Base-by-base conservation (phyloP, 106 monocot species). In the Apostasia shenzhenica region DNA sequence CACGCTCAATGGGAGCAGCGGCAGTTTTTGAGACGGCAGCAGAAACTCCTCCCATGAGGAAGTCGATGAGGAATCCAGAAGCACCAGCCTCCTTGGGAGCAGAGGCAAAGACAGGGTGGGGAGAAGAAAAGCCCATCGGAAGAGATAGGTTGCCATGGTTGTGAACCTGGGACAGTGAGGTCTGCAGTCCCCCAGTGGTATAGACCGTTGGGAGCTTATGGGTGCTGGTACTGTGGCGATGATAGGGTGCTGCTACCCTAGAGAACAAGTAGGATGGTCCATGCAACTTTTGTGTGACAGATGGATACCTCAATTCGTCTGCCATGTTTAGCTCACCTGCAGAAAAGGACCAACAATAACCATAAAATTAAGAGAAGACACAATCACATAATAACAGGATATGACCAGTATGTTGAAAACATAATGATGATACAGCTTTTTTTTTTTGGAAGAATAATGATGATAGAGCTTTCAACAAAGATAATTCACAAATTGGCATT, bases 1-100 rank as follows among this genome's bases (percentile, higher is more conserved):
- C 81, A 6, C 76, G 40, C 61, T 81, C 81, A 72, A 81, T 76
- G 5, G 81, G 81, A 72, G 81, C 81, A 72, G 81, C 81, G 6
- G 67, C 81, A 10, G 81, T 72, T 57, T 76, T 81, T 0, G 81
- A 81, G 26, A 81, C 58, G 41, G 81, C 81, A 61, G 76, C 75
- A 75, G 81, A 72, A 56, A 81, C 76, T 54, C 76, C 75, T 51
- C 75, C 74, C 75, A 80, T 80, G n/a, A 80, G 53, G 13, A 80
- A 75, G 71, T 80, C 75, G 2, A 67, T 72, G 4, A 76, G 8
- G 55, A 81, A 76, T 2, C 62, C 59, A 59, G 70, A 14, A 70
- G 14, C 12, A 10, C 80, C 76, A 44, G 70, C 60, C 72, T 76
- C 81, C 37, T 65, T 14, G 9, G 80, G 80, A 40, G 75, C 60